A percentile compares a stretch with the other conserved stretches of the same genome.
Evolutionary conservation across 768 basidiomycete genomes (phyloP).

Genomic region (Boletus huronensis): DNA sequence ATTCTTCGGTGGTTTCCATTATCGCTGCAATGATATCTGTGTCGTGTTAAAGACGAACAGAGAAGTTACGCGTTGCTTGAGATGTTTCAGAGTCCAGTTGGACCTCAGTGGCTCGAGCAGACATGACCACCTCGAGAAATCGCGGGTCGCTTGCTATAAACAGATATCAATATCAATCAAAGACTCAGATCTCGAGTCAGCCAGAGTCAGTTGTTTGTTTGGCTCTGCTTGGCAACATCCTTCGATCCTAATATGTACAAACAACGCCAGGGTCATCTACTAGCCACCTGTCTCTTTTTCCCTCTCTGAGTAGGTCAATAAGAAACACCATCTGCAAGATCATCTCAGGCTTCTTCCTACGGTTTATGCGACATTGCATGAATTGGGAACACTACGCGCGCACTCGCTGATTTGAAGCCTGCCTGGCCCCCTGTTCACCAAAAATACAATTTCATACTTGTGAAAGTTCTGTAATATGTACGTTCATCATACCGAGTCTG

Average conservation of each 20-base stretch:
- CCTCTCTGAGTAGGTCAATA: too few relatives aligned
- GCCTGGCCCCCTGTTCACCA: too few relatives aligned
- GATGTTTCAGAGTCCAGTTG: conserved; percentile 55
- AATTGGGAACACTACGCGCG: background rate
- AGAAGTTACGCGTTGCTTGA: conserved; percentile 44
- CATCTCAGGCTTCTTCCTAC: too few relatives aligned
- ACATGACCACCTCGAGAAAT: conserved; percentile 42
- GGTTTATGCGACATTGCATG: too few relatives aligned
- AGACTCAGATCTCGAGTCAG: conserved; percentile 3
- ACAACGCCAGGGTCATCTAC: conserved; percentile 7
- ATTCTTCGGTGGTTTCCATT: conserved; percentile 76
- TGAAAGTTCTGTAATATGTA: background rate
- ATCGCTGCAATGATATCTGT: conserved; percentile 10
- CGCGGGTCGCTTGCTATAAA: conserved; percentile 1
- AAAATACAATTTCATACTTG: background rate
- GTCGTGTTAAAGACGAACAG: conserved; percentile 18
- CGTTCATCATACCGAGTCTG: background rate
- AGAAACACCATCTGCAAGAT: too few relatives aligned
- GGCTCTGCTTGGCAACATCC: conserved; percentile 10
- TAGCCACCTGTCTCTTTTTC: too few relatives aligned
- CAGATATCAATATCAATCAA: conserved; percentile 1
- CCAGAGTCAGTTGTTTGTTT: conserved; percentile 20
- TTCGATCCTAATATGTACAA: conserved; percentile 19
- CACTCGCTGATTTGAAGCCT: background rate
- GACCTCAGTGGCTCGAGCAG: conserved; percentile 76